These are phyloP conservation scores for Yamadazyma kanchanaburiensis DNA, from an alignment of 1,139 yeast species.

Conservation along the genomic window DNA sequence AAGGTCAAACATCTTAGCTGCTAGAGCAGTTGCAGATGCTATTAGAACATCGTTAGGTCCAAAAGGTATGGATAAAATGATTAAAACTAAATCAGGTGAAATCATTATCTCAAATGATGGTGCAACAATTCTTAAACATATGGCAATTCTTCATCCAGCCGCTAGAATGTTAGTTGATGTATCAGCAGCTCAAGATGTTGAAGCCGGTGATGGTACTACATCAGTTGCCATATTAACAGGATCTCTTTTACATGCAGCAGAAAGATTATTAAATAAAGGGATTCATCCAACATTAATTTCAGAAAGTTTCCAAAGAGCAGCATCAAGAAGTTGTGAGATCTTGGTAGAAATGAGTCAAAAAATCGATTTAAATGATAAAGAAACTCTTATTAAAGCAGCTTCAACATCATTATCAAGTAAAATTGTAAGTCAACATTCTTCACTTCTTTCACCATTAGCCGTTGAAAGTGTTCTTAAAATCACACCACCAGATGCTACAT, in stretches of 20 bases:
- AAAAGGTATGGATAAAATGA: slow-evolving; percentile 99
- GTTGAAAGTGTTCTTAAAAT: slow-evolving; percentile 91
- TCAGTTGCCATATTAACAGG: slow-evolving; percentile 96
- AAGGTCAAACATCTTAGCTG: slow-evolving; percentile 88
- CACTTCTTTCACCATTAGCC: slow-evolving; percentile 84
- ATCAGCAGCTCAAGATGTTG: slow-evolving; percentile 95
- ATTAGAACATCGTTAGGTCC: slow-evolving; percentile 97
- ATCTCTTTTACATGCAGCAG: slow-evolving; percentile 91
- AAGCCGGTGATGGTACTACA: slow-evolving; percentile 99
- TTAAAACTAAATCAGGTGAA: slow-evolving; percentile 88
- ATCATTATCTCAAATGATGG: slow-evolving; percentile 97
- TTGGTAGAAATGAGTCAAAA: slow-evolving; percentile 80
- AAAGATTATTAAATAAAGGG: slow-evolving; percentile 80
- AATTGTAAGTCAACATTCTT: slow-evolving; percentile 90
- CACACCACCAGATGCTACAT: slow-evolving; percentile 46
- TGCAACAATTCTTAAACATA: slow-evolving; percentile 91
- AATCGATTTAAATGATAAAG: slow-evolving; percentile 72
- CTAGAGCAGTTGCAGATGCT: slow-evolving; percentile 97
- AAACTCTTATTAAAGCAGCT: slow-evolving; percentile 86
- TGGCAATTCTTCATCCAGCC: slow-evolving; percentile 98
- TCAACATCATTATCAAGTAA: slow-evolving; percentile 90
- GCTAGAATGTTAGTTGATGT: slow-evolving; percentile 98
- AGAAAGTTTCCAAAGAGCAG: slow-evolving; percentile 93
- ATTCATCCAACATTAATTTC: slow-evolving; percentile 95
- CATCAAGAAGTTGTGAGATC: slow-evolving; percentile 80